Conservation (phyloP, 139 green algal genomes). For the Chlorella sorokiniana region DNA sequence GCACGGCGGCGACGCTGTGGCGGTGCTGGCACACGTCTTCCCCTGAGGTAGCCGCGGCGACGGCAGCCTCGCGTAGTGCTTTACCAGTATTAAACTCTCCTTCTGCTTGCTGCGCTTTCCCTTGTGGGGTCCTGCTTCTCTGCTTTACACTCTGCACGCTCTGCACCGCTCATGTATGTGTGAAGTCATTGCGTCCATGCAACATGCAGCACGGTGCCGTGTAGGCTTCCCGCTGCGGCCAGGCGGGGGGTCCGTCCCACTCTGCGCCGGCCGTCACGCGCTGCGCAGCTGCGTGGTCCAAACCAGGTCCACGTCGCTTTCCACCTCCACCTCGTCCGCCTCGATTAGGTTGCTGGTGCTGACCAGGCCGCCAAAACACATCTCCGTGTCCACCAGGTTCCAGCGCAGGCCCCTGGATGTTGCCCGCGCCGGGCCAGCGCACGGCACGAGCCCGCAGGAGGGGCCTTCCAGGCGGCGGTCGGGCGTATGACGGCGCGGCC, state of each 20-base stretch:
- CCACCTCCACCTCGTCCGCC: slow-evolving; percentile 61
- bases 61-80: background rate
- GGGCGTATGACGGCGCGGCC: slow-evolving; percentile 67
- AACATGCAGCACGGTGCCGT: too few species aligned
- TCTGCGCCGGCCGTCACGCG: background rate
- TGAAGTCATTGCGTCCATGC: too few species aligned
- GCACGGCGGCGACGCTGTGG: slow-evolving; percentile 7
- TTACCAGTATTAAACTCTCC: too few species aligned
- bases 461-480: slow-evolving; percentile 74
- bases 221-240: too few species aligned
- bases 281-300: slow-evolving; percentile 69
- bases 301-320: slow-evolving; percentile 63
- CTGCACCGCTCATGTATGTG: too few species aligned
- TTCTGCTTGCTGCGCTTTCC: background rate
- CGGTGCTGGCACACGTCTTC: slow-evolving; percentile 20
- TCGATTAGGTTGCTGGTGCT: slow-evolving; percentile 80
- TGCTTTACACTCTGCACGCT: too few species aligned
- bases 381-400: slow-evolving; percentile 70
- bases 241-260: too few species aligned
- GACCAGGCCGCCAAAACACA: slow-evolving; percentile 72
- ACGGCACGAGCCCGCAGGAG: slow-evolving; percentile 84
- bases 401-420: slow-evolving; percentile 81
- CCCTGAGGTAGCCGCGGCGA: background rate
- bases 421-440: slow-evolving; percentile 57
- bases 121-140: too few species aligned